Evolutionary conservation across 371 early-diverging fungal species (phyloP).

Genomic region (Mortierella sp.): DNA sequence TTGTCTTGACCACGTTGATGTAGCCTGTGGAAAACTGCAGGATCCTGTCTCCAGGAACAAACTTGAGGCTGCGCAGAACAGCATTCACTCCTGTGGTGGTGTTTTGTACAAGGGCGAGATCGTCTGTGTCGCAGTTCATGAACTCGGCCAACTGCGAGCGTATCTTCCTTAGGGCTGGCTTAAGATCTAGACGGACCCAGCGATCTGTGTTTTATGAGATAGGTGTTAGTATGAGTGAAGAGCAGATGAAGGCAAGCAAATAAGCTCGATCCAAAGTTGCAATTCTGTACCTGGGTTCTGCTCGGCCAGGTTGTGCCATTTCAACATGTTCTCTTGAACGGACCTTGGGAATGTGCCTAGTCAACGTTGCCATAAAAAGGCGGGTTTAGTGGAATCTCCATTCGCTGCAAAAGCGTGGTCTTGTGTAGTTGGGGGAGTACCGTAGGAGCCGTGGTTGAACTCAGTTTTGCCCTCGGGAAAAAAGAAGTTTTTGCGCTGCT

Average conservation of each 20-base stretch:
- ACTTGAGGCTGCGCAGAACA: slow-evolving; percentile 55
- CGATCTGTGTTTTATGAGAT: slow-evolving; percentile 8
- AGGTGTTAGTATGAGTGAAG: background rate
- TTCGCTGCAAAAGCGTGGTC: too few species aligned
- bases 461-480: slow-evolving; percentile 56
- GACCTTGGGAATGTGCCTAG: slow-evolving; percentile 38
- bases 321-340: slow-evolving; percentile 42
- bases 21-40: slow-evolving; percentile 59
- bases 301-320: slow-evolving; percentile 39
- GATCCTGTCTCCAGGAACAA: slow-evolving; percentile 57
- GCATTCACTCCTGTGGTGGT: slow-evolving; percentile 59
- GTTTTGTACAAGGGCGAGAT: slow-evolving; percentile 59
- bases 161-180: slow-evolving; percentile 20
- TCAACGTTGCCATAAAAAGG: background rate
- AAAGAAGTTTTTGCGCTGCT: slow-evolving; percentile 55
- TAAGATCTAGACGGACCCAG: slow-evolving; percentile 39
- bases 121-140: slow-evolving; percentile 56
- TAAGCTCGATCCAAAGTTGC: too few species aligned
- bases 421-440: slow-evolving; percentile 8
- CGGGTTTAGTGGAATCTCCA: too few species aligned
- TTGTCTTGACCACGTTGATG: slow-evolving; percentile 54
- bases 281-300: slow-evolving; percentile 30
- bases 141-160: slow-evolving; percentile 40
- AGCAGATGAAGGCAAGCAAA: background rate
- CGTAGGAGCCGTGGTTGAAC: slow-evolving; percentile 60